A percentile compares a stretch with the other conserved stretches of the same genome.
Conservation (phyloP, 352 stramenopile species). For the Elongisporangium prolatum region DNA sequence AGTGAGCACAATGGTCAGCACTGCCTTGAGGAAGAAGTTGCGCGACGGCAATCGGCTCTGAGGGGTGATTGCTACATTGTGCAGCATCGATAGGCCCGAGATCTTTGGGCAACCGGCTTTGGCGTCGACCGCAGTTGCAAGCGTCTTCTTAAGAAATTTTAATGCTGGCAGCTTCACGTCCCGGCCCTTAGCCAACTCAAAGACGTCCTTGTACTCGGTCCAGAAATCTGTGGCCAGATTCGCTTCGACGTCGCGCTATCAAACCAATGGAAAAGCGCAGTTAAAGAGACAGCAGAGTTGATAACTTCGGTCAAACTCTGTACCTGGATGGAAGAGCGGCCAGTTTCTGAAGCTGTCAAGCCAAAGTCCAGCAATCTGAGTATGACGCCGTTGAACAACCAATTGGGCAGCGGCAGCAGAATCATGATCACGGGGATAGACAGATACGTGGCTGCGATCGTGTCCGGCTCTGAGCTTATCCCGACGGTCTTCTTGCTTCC, state of each 20-base stretch:
- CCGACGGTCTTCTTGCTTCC: conserved; percentile 10
- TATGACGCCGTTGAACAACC: conserved; percentile 59
- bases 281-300: background rate
- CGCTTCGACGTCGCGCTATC: conserved; percentile 38
- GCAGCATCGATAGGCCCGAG: conserved; percentile 36
- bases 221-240: conserved; percentile 49
- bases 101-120: conserved; percentile 19
- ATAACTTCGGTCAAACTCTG: conserved; percentile 6
- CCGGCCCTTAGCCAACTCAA: conserved; percentile 52
- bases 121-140: conserved; percentile 20
- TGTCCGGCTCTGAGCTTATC: conserved; percentile 33
- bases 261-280: too few species aligned
- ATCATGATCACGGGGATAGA: conserved; percentile 63
- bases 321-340: conserved; percentile 45
- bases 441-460: conserved; percentile 52
- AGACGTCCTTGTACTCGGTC: conserved; percentile 72
- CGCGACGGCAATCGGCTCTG: conserved; percentile 42
- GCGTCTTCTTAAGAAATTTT: conserved; percentile 37
- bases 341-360: conserved; percentile 20
- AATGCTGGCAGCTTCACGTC: conserved; percentile 41
- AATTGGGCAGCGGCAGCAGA: conserved; percentile 67
- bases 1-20: conserved; percentile 59
- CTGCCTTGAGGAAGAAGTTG: conserved; percentile 64
- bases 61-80: conserved; percentile 37
- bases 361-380: conserved; percentile 56